phyloP scores from a whole-genome alignment of 768 basidiomycete genomes.

The Tricholoma flavovirens region DNA sequence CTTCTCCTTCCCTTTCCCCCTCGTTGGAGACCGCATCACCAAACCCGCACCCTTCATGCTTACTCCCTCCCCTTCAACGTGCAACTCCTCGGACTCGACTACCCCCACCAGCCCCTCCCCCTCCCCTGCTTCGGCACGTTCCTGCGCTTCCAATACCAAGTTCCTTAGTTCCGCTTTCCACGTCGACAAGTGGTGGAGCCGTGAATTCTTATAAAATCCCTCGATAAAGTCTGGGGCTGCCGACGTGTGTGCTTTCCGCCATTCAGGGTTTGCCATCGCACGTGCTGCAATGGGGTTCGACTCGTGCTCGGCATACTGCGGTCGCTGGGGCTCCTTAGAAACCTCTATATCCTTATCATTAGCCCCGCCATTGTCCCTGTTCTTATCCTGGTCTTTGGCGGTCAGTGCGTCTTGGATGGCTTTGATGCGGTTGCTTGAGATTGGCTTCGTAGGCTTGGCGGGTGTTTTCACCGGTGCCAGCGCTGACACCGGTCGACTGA shows the following conservation, averaged over 20 bases:
- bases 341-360: neutral
- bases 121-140: conserved; percentile 45
- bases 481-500: neutral
- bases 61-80: conserved; percentile 18
- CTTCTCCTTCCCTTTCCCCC: conserved; percentile 48
- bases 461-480: neutral
- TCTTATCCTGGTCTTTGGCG: neutral
- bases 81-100: conserved; percentile 21
- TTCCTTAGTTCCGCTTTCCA: conserved; percentile 89
- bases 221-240: conserved; percentile 83
- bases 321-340: conserved; percentile 21
- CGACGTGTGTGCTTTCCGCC: conserved; percentile 86
- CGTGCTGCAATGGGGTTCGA: conserved; percentile 73
- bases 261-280: conserved; percentile 77
- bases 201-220: conserved; percentile 77
- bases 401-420: neutral
- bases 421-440: neutral
- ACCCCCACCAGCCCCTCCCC: conserved; percentile 25
- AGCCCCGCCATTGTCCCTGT: neutral
- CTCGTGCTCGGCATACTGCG: conserved; percentile 59
- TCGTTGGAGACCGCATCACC: conserved; percentile 41
- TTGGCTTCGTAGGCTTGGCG: neutral
- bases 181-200: conserved; percentile 86
- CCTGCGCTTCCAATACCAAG: conserved; percentile 76
- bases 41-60: conserved; percentile 53